A percentile compares a stretch with the other conserved stretches of the same genome.
Conservation (phyloP, 1,139 yeast genomes). For the Blastobotrys indianensis region DNA sequence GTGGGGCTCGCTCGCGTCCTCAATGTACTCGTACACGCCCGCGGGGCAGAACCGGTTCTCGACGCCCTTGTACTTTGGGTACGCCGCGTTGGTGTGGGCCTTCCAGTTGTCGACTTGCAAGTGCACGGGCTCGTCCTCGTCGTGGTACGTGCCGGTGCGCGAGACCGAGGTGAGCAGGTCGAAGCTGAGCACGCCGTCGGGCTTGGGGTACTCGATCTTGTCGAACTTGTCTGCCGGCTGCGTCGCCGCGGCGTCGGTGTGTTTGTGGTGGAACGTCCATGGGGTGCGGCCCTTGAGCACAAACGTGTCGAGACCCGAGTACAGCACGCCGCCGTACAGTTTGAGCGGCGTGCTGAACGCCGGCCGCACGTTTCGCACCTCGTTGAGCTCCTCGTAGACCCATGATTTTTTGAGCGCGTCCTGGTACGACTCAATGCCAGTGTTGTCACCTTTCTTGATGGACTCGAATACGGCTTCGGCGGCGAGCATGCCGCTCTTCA, state of each 20-base stretch:
- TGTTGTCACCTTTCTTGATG: constrained; percentile 42
- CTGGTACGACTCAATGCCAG: constrained; percentile 57
- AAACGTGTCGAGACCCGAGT: constrained; percentile 81
- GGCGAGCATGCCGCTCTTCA: constrained; percentile 90
- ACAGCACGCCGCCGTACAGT: constrained; percentile 68
- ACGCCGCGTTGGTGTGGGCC: constrained; percentile 61
- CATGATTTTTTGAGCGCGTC: constrained; percentile 65
- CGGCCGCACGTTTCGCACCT: constrained; percentile 86
- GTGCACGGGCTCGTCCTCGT: constrained; percentile 90
- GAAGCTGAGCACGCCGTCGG: constrained; percentile 84
- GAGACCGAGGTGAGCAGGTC: constrained; percentile 90
- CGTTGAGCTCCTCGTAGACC: constrained; percentile 75
- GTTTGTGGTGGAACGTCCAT: constrained; percentile 73
- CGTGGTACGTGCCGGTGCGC: constrained; percentile 93
- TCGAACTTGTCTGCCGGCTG: constrained; percentile 55
- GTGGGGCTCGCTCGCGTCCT: constrained; percentile 49
- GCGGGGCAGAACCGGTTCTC: constrained; percentile 96
- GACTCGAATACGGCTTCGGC: constrained; percentile 75
- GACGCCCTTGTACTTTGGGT: constrained; percentile 74
- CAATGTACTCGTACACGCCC: constrained; percentile 90
- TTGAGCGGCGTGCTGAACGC: constrained; percentile 74
- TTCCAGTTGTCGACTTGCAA: constrained; percentile 68
- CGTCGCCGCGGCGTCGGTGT: constrained; percentile 69
- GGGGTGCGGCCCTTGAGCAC: constrained; percentile 74
- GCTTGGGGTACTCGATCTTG: constrained; percentile 86